phyloP scores from a whole-genome alignment of 176 grass and related monocot genomes.

The Triticum monococcum region DNA sequence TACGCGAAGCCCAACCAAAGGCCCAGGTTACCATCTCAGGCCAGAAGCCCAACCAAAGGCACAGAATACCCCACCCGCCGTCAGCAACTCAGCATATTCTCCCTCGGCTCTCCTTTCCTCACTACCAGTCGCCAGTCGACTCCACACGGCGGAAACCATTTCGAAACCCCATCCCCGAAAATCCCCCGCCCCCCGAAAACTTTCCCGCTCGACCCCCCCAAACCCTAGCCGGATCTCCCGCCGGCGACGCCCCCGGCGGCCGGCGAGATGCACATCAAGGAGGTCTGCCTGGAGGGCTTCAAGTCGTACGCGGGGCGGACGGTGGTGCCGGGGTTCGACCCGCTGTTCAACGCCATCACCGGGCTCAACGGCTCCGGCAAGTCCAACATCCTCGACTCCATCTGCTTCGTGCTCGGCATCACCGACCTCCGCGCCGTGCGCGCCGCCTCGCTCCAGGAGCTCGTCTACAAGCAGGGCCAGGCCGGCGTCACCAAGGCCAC shows the following conservation, averaged over 20 bases:
- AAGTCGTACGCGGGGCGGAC: conserved; percentile 95
- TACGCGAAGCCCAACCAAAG: not conserved
- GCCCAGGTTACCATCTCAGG: conserved; percentile 4
- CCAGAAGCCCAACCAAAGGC: not conserved
- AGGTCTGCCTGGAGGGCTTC: conserved; percentile 91
- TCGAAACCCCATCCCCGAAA: conserved; percentile 33
- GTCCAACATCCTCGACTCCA: conserved; percentile 98
- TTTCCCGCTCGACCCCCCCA: conserved; percentile 34
- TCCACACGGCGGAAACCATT: conserved; percentile 32
- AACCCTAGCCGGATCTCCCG: conserved; percentile 50
- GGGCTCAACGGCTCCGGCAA: conserved; percentile 96
- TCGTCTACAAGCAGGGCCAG: conserved; percentile 99
- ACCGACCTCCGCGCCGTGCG: conserved; percentile 90
- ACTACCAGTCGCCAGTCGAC: not conserved
- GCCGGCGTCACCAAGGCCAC: conserved; percentile 95
- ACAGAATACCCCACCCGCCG: not conserved
- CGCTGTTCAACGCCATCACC: conserved; percentile 97
- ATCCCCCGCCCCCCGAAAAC: not conserved
- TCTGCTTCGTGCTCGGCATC: conserved; percentile 97
- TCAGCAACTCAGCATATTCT: not conserved
- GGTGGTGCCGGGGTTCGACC: conserved; percentile 87
- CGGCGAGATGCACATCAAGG: conserved; percentile 92
- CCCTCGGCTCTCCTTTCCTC: not conserved
- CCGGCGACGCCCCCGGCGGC: conserved; percentile 32
- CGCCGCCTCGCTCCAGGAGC: conserved; percentile 82